A percentile compares a stretch with the other conserved stretches of the same genome.
These are phyloP conservation scores for Tarenaya hassleriana DNA, from an alignment of 345 rosid species.

Conservation along the genomic window DNA sequence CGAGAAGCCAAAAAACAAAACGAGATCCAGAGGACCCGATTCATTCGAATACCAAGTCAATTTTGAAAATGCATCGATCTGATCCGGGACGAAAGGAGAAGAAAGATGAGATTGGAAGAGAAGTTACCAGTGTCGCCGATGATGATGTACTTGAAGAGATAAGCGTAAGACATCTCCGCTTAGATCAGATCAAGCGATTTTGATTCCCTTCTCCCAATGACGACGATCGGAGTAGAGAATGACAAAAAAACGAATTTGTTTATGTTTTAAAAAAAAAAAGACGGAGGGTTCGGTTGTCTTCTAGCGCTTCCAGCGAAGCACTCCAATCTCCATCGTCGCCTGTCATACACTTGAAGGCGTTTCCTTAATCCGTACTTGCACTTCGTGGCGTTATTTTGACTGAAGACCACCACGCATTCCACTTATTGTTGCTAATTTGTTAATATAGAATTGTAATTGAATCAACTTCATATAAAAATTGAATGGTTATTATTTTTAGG, in stretches of 20 bases:
- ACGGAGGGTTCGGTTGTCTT: slow-evolving; percentile 8
- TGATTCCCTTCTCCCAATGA: slow-evolving; percentile 8
- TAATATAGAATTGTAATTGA: too few relatives aligned
- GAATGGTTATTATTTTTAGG: too few relatives aligned
- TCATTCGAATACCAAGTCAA: slow-evolving; percentile 6
- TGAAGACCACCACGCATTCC: background rate
- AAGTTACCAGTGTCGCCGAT: slow-evolving; percentile 85
- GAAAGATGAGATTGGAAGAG: background rate
- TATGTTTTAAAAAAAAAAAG: too few relatives aligned
- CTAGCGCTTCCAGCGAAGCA: slow-evolving; percentile 32
- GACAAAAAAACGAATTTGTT: background rate
- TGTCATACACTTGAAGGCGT: background rate
- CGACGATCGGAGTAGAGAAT: slow-evolving; percentile 8
- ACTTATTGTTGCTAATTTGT: too few relatives aligned
- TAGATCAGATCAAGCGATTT: slow-evolving; percentile 1
- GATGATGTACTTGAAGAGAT: slow-evolving; percentile 95
- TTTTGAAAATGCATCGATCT: background rate
- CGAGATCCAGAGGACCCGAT: background rate
- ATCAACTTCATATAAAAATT: too few relatives aligned
- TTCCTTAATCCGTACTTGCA: too few relatives aligned
- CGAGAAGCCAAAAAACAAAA: background rate
- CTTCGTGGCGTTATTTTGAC: background rate
- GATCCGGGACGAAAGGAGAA: background rate
- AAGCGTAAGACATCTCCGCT: slow-evolving; percentile 62
- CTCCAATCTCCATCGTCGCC: slow-evolving; percentile 21